Evolutionary conservation across 371 early-diverging fungal species (phyloP).

Genomic region (Mucor saturninus): DNA sequence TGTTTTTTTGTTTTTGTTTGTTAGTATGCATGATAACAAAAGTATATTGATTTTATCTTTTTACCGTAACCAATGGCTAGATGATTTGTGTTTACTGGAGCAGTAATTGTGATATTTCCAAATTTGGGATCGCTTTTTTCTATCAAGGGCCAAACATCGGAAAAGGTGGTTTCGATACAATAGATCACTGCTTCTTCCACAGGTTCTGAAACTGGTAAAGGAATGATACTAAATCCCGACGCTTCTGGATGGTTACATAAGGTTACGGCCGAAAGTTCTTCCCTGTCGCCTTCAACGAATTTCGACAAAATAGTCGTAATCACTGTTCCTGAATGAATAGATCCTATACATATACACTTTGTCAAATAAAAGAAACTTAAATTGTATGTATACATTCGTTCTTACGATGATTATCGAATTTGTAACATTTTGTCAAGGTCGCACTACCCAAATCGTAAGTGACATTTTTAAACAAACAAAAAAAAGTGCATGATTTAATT

Average conservation of each 20-base stretch:
- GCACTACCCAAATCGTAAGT: slow-evolving; percentile 17
- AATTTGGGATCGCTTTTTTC: slow-evolving; percentile 29
- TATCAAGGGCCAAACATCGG: slow-evolving; percentile 43
- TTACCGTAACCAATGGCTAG: slow-evolving; percentile 65
- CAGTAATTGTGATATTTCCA: slow-evolving; percentile 53
- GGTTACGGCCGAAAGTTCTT: slow-evolving; percentile 19
- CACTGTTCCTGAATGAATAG: not conserved
- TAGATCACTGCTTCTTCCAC: not conserved
- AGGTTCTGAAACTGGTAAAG: slow-evolving; percentile 6
- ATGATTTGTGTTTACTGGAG: slow-evolving; percentile 55
- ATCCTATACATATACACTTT: not conserved
- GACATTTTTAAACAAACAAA: not conserved
- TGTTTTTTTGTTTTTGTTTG: slow-evolving; percentile 17
- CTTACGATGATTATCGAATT: slow-evolving; percentile 27
- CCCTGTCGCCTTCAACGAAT: not conserved
- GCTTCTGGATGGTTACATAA: slow-evolving; percentile 29
- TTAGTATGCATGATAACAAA: too few relatives aligned
- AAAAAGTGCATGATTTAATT: not conserved
- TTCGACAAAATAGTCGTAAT: slow-evolving; percentile 15
- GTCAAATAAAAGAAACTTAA: not conserved
- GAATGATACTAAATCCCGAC: slow-evolving; percentile 26
- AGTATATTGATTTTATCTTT: too few relatives aligned
- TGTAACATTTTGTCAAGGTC: slow-evolving; percentile 27
- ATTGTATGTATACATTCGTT: not conserved
- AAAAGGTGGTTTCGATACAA: slow-evolving; percentile 24